phyloP scores from a whole-genome alignment of 2,329 filamentous ascomycete genomes.

The Claviceps humidiphila region DNA sequence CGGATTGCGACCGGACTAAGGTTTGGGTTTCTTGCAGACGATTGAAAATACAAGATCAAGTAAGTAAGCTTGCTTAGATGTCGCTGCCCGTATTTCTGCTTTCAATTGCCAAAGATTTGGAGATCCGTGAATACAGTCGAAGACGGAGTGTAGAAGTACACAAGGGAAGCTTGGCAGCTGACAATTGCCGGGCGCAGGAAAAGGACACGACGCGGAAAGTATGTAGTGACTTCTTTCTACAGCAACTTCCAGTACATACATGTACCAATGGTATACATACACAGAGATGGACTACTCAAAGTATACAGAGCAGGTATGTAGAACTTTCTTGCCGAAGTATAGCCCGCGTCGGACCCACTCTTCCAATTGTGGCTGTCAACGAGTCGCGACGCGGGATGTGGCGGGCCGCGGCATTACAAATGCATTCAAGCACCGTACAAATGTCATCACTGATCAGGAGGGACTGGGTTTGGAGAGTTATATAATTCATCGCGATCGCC shows the following conservation, averaged over 20 bases:
- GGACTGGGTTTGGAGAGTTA: too few species aligned
- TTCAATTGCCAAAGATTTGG: not conserved
- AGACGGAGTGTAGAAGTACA: not conserved
- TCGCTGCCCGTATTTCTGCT: not conserved
- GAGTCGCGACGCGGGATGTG: too few species aligned
- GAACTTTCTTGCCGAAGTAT: too few species aligned
- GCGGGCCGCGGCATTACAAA: too few species aligned
- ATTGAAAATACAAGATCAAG: not conserved
- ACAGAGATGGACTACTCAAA: too few species aligned
- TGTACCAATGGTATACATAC: not conserved
- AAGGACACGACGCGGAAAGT: conserved; percentile 8
- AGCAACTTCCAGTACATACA: too few species aligned
- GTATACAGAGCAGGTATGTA: too few species aligned
- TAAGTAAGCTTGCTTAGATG: not conserved
- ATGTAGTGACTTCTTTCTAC: too few species aligned
- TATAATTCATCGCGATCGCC: not conserved
- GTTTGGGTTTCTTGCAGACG: not conserved
- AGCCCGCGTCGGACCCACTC: too few species aligned
- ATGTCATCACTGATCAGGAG: too few species aligned
- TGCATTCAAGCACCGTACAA: too few species aligned
- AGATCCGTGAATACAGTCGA: not conserved
- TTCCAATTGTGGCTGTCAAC: too few species aligned
- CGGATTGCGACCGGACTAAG: not conserved
- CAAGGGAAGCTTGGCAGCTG: conserved; percentile 3
- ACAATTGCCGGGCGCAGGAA: not conserved